Evolutionary conservation across 108 stramenopile species (phyloP), one percentile per base, ranked within the genome.

Genomic region (Phaeodactylum tricornutum): DNA sequence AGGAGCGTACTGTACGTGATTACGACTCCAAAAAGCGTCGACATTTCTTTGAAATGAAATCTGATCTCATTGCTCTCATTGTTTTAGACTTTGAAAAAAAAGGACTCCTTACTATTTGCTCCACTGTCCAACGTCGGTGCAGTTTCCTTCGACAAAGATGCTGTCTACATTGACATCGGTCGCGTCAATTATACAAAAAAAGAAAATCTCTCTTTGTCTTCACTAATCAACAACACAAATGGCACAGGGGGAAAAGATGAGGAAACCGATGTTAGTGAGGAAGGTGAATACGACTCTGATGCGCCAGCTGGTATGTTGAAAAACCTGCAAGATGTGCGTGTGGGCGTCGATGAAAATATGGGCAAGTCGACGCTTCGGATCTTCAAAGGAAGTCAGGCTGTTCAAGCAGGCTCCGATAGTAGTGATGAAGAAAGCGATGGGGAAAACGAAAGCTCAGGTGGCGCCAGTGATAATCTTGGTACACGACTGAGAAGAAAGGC

Each of bases 81-180:
- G 33, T 34, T 34, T 34, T 12, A 34, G 33, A 72, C 81, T 4
- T 75, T 95, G 26, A 92, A 70, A 35, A 84, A 81, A 51, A 92
- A 91, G 61, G 94, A 96, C 46, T 69, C 76, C 26, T 67, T 92
- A 27, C 66, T 99, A 20, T 98, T 94, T 73, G 98, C 98, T 4
- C 98, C 98, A 1, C 56, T 92, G 33, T 75, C 93, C 15, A 90
- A 96, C 59, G 92, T 96, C 5, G 98, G 98, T 26, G 64, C 69
- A 17, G 93, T 99, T 11, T 57, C 72, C 5, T 88, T 89, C 24
- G 98, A 99, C 63, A 92, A 86, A 43, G 98, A 96, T 59, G 94
- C 94, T 16, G 83, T 96, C 29, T 99, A 97, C 76, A 97, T 99
- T 58, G 94, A 99, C 58, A 78, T 99, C 45, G 84, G 88, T 30